phyloP scores from a whole-genome alignment of 177 flowering plant species.

The Telopea speciosissima region DNA sequence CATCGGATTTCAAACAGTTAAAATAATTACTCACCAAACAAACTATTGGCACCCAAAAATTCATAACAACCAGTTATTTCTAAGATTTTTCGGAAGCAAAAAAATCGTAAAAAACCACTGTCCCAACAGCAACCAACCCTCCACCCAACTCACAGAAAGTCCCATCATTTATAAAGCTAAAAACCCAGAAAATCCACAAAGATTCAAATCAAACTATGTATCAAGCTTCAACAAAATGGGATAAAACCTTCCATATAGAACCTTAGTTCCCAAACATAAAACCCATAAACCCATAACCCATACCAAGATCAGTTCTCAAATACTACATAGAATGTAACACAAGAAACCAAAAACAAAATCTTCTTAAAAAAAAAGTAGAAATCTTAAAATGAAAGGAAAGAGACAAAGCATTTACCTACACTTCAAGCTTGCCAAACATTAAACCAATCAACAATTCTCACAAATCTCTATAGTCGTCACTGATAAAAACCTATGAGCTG shows the following conservation, averaged over 20 bases:
- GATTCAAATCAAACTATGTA: not conserved
- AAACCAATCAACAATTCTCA: too few species aligned
- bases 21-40: not conserved
- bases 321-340: not conserved
- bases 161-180: not conserved
- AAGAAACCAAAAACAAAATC: not conserved
- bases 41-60: not conserved
- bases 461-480: too few species aligned
- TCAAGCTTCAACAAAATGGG: not conserved
- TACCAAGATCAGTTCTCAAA: not conserved
- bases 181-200: not conserved
- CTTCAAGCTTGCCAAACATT: too few species aligned
- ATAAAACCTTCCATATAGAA: not conserved
- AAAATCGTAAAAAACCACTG: not conserved
- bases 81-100: not conserved
- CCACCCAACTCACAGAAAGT: not conserved
- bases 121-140: not conserved
- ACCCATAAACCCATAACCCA: not conserved
- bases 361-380: not conserved
- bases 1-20: not conserved
- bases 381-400: not conserved
- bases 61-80: not conserved
- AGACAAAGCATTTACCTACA: not conserved
- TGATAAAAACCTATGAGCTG: too few species aligned
- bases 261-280: not conserved